Evolutionary conservation across 352 stramenopile genomes (phyloP), one percentile per base, ranked within the genome.

Genomic region (Phytopythium montanum): DNA sequence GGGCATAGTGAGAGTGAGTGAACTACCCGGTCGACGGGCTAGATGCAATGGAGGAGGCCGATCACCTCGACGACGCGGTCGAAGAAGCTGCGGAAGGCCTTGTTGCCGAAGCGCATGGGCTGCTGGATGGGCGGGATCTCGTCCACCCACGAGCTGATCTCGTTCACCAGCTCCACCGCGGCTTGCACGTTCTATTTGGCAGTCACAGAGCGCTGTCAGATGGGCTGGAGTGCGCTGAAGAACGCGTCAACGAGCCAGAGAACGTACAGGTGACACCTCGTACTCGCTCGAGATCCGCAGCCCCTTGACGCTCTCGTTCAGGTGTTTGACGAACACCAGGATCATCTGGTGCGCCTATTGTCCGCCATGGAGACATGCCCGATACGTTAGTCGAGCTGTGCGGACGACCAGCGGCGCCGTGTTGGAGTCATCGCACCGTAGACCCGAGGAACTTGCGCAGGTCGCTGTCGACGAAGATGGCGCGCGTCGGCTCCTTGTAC

Each of bases 31-130:
- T 23, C 16, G 1, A 23, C 1, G n/a, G 6, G 3, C 19, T 23
- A n/a, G 13, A 3, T 18, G 9, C 28, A 44, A 29, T 8, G 18
- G 1, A 8, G 28, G 29, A 38, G 9, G 21, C 14, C 9, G 28
- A 23, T 10, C 61, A 95, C 85, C 62, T 94, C 75, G 9, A 79
- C 70, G 25, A 96, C 70, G 31, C 86, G 81, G 59, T 94, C 83
- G 65, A 95, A 90, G 68, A 96, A 98, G 31, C 66, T 80, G 14
- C 94, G 90, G 75, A 97, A 98, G 16, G 94, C 90, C 61, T 97
- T 97, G 79, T 98, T 98, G 21, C 94, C 94, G 59, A 98, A 98
- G 33, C 94, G 90, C 88, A 97, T 97, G 19, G 90, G 87, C 70
- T 98, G 92, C 66, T 97, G 80, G 52, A 97, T 83, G 18, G 90